Evolutionary conservation across 768 basidiomycete genomes (phyloP).

Genomic region (Suillus clintonianus): DNA sequence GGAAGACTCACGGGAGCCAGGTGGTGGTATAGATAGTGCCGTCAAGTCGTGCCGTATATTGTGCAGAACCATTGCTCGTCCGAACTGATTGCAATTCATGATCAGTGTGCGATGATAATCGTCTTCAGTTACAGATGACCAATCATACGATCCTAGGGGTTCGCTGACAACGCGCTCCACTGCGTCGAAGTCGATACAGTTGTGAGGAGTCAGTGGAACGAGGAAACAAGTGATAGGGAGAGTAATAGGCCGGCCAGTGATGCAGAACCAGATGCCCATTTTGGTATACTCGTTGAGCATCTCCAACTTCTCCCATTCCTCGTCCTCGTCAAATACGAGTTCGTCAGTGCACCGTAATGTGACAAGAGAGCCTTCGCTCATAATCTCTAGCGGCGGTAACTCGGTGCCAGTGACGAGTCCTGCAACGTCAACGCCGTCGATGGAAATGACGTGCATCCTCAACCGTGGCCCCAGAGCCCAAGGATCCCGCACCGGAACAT

Average conservation of each 20-base stretch:
- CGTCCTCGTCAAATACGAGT: slow-evolving; percentile 46
- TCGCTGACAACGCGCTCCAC: slow-evolving; percentile 52
- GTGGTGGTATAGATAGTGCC: slow-evolving; percentile 57
- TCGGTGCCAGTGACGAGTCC: slow-evolving; percentile 70
- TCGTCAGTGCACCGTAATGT: slow-evolving; percentile 50
- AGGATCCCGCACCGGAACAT: slow-evolving; percentile 64
- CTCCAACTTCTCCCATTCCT: slow-evolving; percentile 47
- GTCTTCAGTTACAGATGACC: slow-evolving; percentile 51
- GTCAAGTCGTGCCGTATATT: slow-evolving; percentile 66
- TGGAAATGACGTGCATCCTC: slow-evolving; percentile 63
- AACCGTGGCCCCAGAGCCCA: slow-evolving; percentile 59
- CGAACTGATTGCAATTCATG: slow-evolving; percentile 54
- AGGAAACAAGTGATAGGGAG: slow-evolving; percentile 61
- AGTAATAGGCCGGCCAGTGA: slow-evolving; percentile 57
- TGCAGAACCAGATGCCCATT: slow-evolving; percentile 59
- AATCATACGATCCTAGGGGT: slow-evolving; percentile 54
- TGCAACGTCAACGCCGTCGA: slow-evolving; percentile 51
- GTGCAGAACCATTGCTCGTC: slow-evolving; percentile 57
- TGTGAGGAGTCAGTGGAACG: slow-evolving; percentile 56
- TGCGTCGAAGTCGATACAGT: slow-evolving; percentile 56
- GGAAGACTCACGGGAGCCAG: slow-evolving; percentile 49
- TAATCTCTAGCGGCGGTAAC: slow-evolving; percentile 50
- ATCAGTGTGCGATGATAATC: slow-evolving; percentile 55
- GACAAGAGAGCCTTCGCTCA: slow-evolving; percentile 29
- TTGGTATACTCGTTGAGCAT: slow-evolving; percentile 69